Conservation (phyloP, 2,329 filamentous ascomycete species). For the Diaporthe amygdali region DNA sequence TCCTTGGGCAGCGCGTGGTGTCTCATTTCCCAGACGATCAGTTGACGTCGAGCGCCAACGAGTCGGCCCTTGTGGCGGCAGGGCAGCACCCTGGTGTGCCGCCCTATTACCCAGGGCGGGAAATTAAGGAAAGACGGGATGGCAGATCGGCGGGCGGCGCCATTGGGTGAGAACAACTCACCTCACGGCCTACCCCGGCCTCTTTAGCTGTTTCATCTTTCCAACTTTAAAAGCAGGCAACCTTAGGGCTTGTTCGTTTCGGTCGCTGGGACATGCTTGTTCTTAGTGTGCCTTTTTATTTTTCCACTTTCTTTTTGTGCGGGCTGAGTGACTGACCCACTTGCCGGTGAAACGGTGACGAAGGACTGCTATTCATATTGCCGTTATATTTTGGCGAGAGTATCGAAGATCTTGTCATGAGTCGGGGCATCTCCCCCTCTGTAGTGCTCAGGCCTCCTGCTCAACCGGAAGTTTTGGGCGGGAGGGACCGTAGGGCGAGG, state of each 20-base stretch:
- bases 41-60: neutral
- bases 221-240: neutral
- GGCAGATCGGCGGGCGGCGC: neutral
- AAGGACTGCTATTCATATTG: neutral
- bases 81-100: neutral
- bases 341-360: neutral
- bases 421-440: neutral
- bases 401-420: neutral
- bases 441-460: neutral
- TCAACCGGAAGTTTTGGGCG: too few relatives aligned
- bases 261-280: neutral
- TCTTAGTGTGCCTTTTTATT: neutral
- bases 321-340: neutral
- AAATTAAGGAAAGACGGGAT: conserved; percentile 4
- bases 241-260: too few relatives aligned
- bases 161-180: neutral
- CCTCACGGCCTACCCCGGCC: neutral
- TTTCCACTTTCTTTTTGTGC: neutral
- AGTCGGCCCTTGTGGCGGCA: neutral
- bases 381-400: neutral
- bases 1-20: conserved; percentile 14
- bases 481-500: neutral
- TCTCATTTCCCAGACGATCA: conserved; percentile 18
- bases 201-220: conserved; percentile 5
- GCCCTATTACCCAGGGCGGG: neutral